These are phyloP conservation scores for Russula olivacea DNA, from an alignment of 768 basidiomycete genomes.

Conservation along the genomic window DNA sequence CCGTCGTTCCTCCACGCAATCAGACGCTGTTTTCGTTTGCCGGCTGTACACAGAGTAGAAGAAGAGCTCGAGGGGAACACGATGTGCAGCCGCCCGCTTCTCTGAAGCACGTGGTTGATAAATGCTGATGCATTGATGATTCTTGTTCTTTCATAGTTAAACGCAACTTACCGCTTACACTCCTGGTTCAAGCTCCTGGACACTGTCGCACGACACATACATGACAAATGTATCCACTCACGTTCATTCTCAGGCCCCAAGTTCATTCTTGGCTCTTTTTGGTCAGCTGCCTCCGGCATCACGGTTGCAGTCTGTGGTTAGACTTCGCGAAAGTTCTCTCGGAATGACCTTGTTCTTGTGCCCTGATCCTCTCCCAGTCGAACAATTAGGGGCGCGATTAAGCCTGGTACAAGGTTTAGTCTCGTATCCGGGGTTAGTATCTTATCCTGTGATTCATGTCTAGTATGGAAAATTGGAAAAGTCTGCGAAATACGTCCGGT, in stretches of 20 bases:
- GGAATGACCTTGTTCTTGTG: not conserved
- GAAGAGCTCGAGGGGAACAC: no score
- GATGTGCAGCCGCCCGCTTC: no score
- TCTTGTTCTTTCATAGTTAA: conserved; percentile 13
- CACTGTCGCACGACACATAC: conserved; percentile 4
- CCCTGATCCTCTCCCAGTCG: conserved; percentile 12
- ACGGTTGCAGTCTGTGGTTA: conserved; percentile 3
- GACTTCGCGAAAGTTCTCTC: not conserved
- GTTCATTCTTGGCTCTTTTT: not conserved
- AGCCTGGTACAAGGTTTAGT: conserved; percentile 17
- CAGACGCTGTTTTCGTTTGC: no score
- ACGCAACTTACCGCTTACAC: conserved; percentile 22
- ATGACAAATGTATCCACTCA: conserved; percentile 3
- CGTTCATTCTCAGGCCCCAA: not conserved
- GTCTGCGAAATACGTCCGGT: conserved; percentile 24
- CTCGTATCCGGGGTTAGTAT: conserved; percentile 15
- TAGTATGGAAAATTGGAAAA: conserved; percentile 24
- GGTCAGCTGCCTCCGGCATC: not conserved
- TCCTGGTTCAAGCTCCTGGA: conserved; percentile 22
- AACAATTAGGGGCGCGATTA: conserved; percentile 20
- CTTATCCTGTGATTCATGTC: no score
- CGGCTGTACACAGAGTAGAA: no score
- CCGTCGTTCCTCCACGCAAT: no score
- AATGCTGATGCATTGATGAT: not conserved
- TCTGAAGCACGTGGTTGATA: not conserved